Conservation (phyloP, 1,284 basidiomycete species). For the Trametes sp. region DNA sequence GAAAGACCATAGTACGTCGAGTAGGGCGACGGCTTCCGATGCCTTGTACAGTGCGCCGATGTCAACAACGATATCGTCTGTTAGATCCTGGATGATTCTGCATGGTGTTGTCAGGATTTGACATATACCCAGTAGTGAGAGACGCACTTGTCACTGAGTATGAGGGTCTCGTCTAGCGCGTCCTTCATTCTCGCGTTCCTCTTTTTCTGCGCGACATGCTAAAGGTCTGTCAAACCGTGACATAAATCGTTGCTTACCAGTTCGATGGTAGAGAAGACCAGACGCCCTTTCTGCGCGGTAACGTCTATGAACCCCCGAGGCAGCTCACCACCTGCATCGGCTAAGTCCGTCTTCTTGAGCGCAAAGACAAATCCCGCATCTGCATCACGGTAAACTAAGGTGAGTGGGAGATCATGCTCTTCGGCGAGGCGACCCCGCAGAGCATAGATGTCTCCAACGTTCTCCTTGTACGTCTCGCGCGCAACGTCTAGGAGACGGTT, state of each 20-base stretch:
- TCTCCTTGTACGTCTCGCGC: constrained; percentile 91
- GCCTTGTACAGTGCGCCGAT: constrained; percentile 85
- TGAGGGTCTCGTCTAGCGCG: constrained; percentile 81
- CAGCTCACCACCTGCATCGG: constrained; percentile 52
- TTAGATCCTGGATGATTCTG: constrained; percentile 79
- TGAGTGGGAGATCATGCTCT: constrained; percentile 68
- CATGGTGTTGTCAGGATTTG: neutral
- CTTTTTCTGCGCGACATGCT: constrained; percentile 64
- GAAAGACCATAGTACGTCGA: constrained; percentile 90
- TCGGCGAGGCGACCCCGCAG: constrained; percentile 66
- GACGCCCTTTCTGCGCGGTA: constrained; percentile 70
- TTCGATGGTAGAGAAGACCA: constrained; percentile 82
- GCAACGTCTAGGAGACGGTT: constrained; percentile 91
- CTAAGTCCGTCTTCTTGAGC: constrained; percentile 69
- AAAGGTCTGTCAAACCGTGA: too few relatives aligned
- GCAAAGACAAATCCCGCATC: constrained; percentile 76
- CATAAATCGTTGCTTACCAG: too few relatives aligned
- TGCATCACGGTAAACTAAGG: constrained; percentile 71
- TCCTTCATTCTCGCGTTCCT: constrained; percentile 87
- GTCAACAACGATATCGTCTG: constrained; percentile 67
- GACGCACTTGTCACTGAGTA: constrained; percentile 77
- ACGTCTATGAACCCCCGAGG: constrained; percentile 78
- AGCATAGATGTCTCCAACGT: constrained; percentile 83
- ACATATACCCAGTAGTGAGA: neutral
- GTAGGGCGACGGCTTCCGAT: constrained; percentile 86